These are phyloP conservation scores for Anthoceros angustus DNA, from an alignment of 225 moss, liverwort and hornwort genomes.

Conservation along the genomic window DNA sequence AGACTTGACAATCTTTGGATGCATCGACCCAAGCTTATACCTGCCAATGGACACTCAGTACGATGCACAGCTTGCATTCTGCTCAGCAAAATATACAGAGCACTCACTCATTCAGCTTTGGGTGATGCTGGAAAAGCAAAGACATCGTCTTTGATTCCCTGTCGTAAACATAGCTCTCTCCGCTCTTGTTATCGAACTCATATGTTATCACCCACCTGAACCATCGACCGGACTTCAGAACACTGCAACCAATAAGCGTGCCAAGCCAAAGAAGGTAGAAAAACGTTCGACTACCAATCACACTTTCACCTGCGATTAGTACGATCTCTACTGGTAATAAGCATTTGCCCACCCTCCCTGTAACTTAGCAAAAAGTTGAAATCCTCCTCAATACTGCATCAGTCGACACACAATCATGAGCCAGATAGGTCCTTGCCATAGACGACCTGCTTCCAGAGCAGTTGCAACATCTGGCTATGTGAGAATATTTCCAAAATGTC, in stretches of 20 bases:
- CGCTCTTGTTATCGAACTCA: constrained; percentile 44
- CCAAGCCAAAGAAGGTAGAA: background rate
- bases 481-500: constrained; percentile 3
- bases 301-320: constrained; percentile 37
- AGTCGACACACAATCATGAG: background rate
- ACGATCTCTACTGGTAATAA: constrained; percentile 51
- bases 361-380: constrained; percentile 46
- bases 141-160: constrained; percentile 29
- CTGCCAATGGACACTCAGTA: constrained; percentile 14
- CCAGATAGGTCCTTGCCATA: too few species aligned
- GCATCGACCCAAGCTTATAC: constrained; percentile 42
- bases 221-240: background rate
- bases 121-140: constrained; percentile 65
- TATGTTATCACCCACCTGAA: constrained; percentile 73
- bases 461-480: background rate
- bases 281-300: background rate
- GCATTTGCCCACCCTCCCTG: constrained; percentile 39
- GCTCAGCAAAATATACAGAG: background rate
- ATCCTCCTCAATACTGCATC: constrained; percentile 52
- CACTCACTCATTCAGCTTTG: constrained; percentile 48
- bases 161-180: constrained; percentile 59
- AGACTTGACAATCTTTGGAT: constrained; percentile 43
- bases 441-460: background rate
- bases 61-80: background rate
- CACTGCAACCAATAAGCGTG: background rate